Evolutionary conservation across 2,329 filamentous ascomycete species (phyloP).

Genomic region (Trichoderma sp.): DNA sequence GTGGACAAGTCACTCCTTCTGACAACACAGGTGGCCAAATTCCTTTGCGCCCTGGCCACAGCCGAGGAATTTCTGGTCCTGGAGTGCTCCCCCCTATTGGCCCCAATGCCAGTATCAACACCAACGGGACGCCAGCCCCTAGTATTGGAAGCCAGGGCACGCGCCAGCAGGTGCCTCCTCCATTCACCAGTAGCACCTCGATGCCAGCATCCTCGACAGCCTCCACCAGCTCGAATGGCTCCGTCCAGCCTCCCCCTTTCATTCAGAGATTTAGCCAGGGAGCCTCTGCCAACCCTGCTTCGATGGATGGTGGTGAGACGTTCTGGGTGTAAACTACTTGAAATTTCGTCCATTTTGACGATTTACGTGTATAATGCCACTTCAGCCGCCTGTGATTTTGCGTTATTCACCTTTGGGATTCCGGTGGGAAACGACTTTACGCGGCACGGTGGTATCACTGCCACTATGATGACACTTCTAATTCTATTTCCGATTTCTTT

Average conservation of each 20-base stretch:
- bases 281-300: conserved; percentile 34
- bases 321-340: conserved; percentile 46
- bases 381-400: conserved; percentile 31
- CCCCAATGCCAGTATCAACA: conserved; percentile 29
- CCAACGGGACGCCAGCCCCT: conserved; percentile 35
- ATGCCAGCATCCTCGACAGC: conserved; percentile 42
- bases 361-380: conserved; percentile 43
- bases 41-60: conserved; percentile 50
- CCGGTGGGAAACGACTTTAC: conserved; percentile 37
- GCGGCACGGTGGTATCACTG: conserved; percentile 44
- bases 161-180: conserved; percentile 41
- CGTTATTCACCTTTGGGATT: conserved; percentile 30
- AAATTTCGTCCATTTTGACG: conserved; percentile 33
- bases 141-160: conserved; percentile 33
- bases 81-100: conserved; percentile 40
- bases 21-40: conserved; percentile 61
- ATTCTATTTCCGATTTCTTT: conserved; percentile 31
- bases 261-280: conserved; percentile 37
- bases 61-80: conserved; percentile 48
- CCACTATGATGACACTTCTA: conserved; percentile 49
- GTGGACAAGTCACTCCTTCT: conserved; percentile 56
- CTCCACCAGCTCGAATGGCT: conserved; percentile 30
- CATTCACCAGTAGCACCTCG: conserved; percentile 41
- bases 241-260: conserved; percentile 39
- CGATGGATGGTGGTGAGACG: conserved; percentile 41